Evolutionary conservation across 2,329 filamentous ascomycete genomes (phyloP).

Genomic region (Exophiala lecanii-corni): DNA sequence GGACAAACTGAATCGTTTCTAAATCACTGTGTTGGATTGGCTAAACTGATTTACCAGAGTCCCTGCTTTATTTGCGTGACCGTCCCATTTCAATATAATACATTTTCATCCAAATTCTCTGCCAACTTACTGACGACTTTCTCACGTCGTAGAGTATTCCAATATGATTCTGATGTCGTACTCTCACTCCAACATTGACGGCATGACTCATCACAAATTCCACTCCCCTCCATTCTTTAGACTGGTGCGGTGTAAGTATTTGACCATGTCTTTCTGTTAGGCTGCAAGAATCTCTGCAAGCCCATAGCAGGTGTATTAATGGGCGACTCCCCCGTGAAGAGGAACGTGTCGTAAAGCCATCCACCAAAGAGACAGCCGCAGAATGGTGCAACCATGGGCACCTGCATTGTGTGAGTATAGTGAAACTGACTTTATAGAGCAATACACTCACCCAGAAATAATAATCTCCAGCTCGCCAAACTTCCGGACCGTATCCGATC

Average conservation of each 20-base stretch:
- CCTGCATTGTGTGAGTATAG: constrained; percentile 52
- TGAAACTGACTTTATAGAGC: background rate
- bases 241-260: constrained; percentile 18
- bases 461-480: constrained; percentile 63
- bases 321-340: constrained; percentile 63
- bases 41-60: too few species aligned
- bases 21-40: too few species aligned
- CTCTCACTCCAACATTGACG: too few species aligned
- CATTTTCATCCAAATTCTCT: too few species aligned
- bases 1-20: too few species aligned
- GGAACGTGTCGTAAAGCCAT: constrained; percentile 61
- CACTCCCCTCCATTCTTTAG: background rate
- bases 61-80: too few species aligned
- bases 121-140: too few species aligned
- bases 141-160: too few species aligned
- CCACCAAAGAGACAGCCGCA: constrained; percentile 59
- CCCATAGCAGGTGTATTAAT: constrained; percentile 64
- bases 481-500: constrained; percentile 62
- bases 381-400: constrained; percentile 69
- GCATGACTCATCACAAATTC: too few species aligned
- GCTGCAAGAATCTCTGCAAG: constrained; percentile 46
- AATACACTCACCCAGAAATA: constrained; percentile 41
- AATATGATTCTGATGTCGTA: too few species aligned
- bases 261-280: constrained; percentile 21
- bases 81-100: too few species aligned